A percentile compares a stretch with the other conserved stretches of the same genome.
Conservation (phyloP, 331 rosid species). For the Acacia pycnantha region DNA sequence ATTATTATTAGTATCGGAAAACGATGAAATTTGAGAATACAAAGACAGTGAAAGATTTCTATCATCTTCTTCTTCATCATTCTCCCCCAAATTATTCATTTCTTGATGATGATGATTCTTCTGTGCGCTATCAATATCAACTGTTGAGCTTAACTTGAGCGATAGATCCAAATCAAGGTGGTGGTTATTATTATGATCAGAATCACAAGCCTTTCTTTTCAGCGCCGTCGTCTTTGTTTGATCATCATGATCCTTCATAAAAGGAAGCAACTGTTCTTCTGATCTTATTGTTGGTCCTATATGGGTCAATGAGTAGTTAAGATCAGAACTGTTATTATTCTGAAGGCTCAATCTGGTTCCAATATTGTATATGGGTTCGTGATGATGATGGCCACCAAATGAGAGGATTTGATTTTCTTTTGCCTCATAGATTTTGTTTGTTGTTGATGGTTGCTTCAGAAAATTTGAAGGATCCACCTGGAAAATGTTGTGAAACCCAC, state of each 20-base stretch:
- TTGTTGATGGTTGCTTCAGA: slow-evolving; percentile 29
- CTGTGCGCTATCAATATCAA: background rate
- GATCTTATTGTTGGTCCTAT: slow-evolving; percentile 31
- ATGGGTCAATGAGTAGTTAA: slow-evolving; percentile 18
- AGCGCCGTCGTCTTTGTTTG: slow-evolving; percentile 3
- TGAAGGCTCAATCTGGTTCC: background rate
- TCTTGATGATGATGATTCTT: background rate
- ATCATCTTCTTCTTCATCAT: slow-evolving; percentile 33
- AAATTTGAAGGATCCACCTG: slow-evolving; percentile 31
- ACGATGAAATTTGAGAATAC: slow-evolving; percentile 40
- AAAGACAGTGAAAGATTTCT: slow-evolving; percentile 49
- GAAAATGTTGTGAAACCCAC: slow-evolving; percentile 42
- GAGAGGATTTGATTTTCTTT: slow-evolving; percentile 39
- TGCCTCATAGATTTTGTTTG: slow-evolving; percentile 35
- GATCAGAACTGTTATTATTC: slow-evolving; percentile 7
- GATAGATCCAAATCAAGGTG: slow-evolving; percentile 49
- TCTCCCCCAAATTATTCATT: slow-evolving; percentile 21
- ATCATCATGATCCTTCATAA: slow-evolving; percentile 25
- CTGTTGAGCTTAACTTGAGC: slow-evolving; percentile 39
- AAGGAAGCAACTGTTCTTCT: slow-evolving; percentile 20
- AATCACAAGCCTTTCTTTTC: slow-evolving; percentile 42
- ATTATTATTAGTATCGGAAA: slow-evolving; percentile 3
- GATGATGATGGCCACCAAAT: slow-evolving; percentile 27
- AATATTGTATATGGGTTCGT: slow-evolving; percentile 26
- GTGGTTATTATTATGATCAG: background rate